Evolutionary conservation across 257 asterid genomes (phyloP).

Genomic region (Handroanthus guayacan): DNA sequence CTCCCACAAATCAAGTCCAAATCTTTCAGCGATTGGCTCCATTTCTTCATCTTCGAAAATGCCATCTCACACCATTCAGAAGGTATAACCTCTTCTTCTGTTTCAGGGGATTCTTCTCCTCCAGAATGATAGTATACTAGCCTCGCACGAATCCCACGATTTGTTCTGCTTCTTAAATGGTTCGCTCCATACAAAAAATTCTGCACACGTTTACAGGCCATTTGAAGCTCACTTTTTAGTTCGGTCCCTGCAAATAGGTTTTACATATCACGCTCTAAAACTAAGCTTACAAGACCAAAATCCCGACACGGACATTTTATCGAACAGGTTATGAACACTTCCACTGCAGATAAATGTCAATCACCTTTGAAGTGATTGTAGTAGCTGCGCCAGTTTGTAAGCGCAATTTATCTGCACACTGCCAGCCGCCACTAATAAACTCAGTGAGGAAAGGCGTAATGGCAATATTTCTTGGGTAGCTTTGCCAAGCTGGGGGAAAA

Average conservation of each 20-base stretch:
- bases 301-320: constrained; percentile 45
- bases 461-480: not conserved
- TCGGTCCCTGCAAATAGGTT: constrained; percentile 19
- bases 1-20: constrained; percentile 77
- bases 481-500: not conserved
- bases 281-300: not conserved
- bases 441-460: constrained; percentile 10
- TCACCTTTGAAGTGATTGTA: too few relatives aligned
- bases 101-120: constrained; percentile 45
- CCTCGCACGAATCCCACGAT: constrained; percentile 33
- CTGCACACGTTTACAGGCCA: constrained; percentile 45
- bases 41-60: constrained; percentile 58
- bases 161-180: constrained; percentile 24
- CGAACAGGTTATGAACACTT: constrained; percentile 45
- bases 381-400: not conserved
- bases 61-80: constrained; percentile 75
- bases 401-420: constrained; percentile 20
- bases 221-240: constrained; percentile 25
- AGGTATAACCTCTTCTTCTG: constrained; percentile 45
- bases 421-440: not conserved
- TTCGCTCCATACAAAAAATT: constrained; percentile 40
- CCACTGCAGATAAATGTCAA: not conserved
- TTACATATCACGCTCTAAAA: constrained; percentile 1
- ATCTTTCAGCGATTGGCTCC: constrained; percentile 59
- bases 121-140: constrained; percentile 37